Percentiles rank a stretch among this genome's conserved stretches.
phyloP scores from a whole-genome alignment of 768 basidiomycete species.

The Gloeostereum incarnatum region DNA sequence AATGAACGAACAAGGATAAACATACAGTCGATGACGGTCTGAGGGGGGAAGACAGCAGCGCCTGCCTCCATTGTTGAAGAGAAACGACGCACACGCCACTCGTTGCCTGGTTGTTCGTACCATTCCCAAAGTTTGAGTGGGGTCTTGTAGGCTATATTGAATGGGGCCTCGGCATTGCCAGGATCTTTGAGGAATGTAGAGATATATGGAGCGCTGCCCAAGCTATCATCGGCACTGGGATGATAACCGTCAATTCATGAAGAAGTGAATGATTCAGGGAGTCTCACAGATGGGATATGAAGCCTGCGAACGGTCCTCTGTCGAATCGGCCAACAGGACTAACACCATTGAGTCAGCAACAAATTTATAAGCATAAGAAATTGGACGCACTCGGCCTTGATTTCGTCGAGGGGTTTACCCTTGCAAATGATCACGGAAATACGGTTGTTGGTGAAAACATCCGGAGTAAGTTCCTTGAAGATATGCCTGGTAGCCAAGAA shows the following conservation, averaged over 20 bases:
- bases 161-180: constrained; percentile 5
- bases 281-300: too few species aligned
- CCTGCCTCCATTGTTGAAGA: constrained; percentile 7
- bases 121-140: constrained; percentile 7
- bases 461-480: constrained; percentile 16
- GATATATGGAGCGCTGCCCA: too few species aligned
- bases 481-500: constrained; percentile 18
- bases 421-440: constrained; percentile 13
- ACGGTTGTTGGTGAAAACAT: constrained; percentile 19
- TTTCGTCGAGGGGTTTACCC: too few species aligned
- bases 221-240: too few species aligned
- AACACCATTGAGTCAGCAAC: too few species aligned
- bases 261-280: too few species aligned
- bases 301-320: too few species aligned
- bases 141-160: constrained; percentile 1
- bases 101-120: constrained; percentile 10
- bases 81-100: constrained; percentile 7
- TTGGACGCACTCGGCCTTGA: too few species aligned
- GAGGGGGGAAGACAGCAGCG: neutral
- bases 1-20: too few species aligned
- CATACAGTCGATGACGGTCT: constrained; percentile 5
- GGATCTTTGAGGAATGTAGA: neutral
- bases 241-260: too few species aligned
- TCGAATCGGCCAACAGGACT: too few species aligned
- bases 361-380: too few species aligned